phyloP scores from a whole-genome alignment of 495 filamentous ascomycete species.

The Penicillium canescens region DNA sequence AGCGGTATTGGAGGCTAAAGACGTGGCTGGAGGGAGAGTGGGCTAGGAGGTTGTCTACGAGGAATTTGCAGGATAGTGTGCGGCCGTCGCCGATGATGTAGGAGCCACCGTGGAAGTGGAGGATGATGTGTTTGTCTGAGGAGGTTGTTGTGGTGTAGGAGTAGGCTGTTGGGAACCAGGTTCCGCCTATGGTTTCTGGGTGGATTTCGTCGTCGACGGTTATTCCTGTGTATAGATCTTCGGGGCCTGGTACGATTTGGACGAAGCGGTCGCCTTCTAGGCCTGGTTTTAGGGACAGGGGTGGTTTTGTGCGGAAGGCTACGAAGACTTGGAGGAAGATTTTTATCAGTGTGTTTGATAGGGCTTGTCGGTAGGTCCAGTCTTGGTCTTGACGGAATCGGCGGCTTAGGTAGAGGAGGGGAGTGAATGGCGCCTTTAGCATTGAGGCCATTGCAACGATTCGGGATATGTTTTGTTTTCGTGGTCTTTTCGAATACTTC shows the following conservation, averaged over 20 bases:
- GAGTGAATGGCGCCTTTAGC: neutral
- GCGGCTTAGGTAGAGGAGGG: slow-evolving; percentile 10
- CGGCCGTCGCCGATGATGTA: slow-evolving; percentile 35
- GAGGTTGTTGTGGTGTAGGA: slow-evolving; percentile 1
- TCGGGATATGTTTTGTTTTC: neutral
- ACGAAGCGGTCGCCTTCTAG: slow-evolving; percentile 20
- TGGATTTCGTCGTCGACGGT: slow-evolving; percentile 20
- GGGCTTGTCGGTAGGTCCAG: slow-evolving; percentile 28
- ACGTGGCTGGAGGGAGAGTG: slow-evolving; percentile 21
- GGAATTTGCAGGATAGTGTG: slow-evolving; percentile 17
- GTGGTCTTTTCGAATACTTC: no score
- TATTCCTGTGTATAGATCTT: slow-evolving; percentile 24
- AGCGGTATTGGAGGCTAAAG: slow-evolving; percentile 39
- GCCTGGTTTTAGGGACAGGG: slow-evolving; percentile 8
- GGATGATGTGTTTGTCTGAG: slow-evolving; percentile 25
- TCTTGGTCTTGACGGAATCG: slow-evolving; percentile 18
- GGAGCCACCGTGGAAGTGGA: slow-evolving; percentile 55
- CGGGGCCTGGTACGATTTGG: slow-evolving; percentile 6
- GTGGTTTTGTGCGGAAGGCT: slow-evolving; percentile 4
- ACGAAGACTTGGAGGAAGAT: slow-evolving; percentile 6
- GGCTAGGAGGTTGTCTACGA: slow-evolving; percentile 25
- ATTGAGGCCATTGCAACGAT: neutral
- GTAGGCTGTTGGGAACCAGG: slow-evolving; percentile 33
- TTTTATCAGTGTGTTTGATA: slow-evolving; percentile 14
- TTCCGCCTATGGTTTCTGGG: slow-evolving; percentile 29